These are phyloP conservation scores for Plantago ovata DNA, from an alignment of 257 asterid genomes.

Conservation along the genomic window DNA sequence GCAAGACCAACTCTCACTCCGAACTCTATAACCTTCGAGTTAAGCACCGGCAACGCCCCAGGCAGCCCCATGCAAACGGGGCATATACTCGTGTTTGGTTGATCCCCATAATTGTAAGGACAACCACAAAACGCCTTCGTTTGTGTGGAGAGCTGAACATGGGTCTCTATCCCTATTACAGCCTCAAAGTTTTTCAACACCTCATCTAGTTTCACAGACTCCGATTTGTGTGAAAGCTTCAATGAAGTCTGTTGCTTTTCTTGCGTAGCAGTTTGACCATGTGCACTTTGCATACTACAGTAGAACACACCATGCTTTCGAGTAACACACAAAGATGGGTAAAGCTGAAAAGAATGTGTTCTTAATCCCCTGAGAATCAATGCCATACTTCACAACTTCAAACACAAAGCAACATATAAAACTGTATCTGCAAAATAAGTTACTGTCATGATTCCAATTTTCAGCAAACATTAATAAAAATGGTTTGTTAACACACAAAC, in stretches of 20 bases:
- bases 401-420: slow-evolving; percentile 20
- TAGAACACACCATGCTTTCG: slow-evolving; percentile 40
- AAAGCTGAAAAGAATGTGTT: slow-evolving; percentile 38
- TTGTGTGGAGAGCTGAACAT: slow-evolving; percentile 68
- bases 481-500: too few species aligned
- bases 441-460: too few species aligned
- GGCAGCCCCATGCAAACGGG: slow-evolving; percentile 97
- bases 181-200: slow-evolving; percentile 69
- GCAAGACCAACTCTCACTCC: slow-evolving; percentile 89
- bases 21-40: slow-evolving; percentile 78
- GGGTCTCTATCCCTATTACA: slow-evolving; percentile 91
- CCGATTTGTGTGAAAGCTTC: slow-evolving; percentile 36
- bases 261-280: slow-evolving; percentile 45
- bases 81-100: slow-evolving; percentile 80
- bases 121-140: slow-evolving; percentile 60
- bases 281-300: slow-evolving; percentile 40
- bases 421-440: slow-evolving; percentile 18
- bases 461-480: too few species aligned
- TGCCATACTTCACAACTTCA: slow-evolving; percentile 46
- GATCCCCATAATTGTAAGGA: slow-evolving; percentile 68
- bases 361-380: slow-evolving; percentile 72
- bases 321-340: slow-evolving; percentile 54
- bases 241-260: slow-evolving; percentile 52
- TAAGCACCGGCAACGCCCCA: slow-evolving; percentile 91
- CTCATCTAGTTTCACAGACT: slow-evolving; percentile 42